These are phyloP conservation scores for Aspergillus tanneri DNA, from an alignment of 2,329 filamentous ascomycete genomes.

Conservation along the genomic window DNA sequence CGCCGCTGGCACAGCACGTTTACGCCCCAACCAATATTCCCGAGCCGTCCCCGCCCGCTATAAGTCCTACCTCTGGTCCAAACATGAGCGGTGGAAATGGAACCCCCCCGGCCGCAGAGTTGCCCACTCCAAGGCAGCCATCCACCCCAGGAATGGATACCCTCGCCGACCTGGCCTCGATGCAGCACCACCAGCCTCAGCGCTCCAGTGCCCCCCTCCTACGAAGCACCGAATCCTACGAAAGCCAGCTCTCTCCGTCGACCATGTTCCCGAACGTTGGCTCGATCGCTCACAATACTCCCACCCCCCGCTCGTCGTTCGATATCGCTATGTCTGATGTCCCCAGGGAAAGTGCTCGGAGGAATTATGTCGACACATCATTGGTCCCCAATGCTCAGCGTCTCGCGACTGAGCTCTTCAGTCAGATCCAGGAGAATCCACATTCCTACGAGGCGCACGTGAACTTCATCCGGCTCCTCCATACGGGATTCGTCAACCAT, in stretches of 20 bases:
- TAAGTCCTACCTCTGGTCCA: slow-evolving; percentile 31
- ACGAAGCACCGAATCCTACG: slow-evolving; percentile 42
- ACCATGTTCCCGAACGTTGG: slow-evolving; percentile 43
- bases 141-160: slow-evolving; percentile 51
- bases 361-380: slow-evolving; percentile 44
- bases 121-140: slow-evolving; percentile 39
- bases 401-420: slow-evolving; percentile 42
- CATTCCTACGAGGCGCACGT: slow-evolving; percentile 50
- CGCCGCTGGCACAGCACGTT: slow-evolving; percentile 46
- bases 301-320: slow-evolving; percentile 45
- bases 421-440: slow-evolving; percentile 46
- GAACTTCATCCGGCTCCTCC: slow-evolving; percentile 48
- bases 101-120: slow-evolving; percentile 37
- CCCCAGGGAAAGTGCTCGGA: slow-evolving; percentile 39
- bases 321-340: slow-evolving; percentile 48
- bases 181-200: slow-evolving; percentile 48
- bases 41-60: slow-evolving; percentile 40
- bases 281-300: slow-evolving; percentile 37
- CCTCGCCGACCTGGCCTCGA: slow-evolving; percentile 49
- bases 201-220: slow-evolving; percentile 41
- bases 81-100: slow-evolving; percentile 31
- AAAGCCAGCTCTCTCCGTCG: slow-evolving; percentile 45
- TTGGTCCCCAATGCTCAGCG: slow-evolving; percentile 43
- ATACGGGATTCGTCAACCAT: slow-evolving; percentile 49
- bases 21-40: slow-evolving; percentile 38